Base-by-base conservation (phyloP, 176 grass and related monocot genomes). In the Chrysopogon serrulatus region DNA sequence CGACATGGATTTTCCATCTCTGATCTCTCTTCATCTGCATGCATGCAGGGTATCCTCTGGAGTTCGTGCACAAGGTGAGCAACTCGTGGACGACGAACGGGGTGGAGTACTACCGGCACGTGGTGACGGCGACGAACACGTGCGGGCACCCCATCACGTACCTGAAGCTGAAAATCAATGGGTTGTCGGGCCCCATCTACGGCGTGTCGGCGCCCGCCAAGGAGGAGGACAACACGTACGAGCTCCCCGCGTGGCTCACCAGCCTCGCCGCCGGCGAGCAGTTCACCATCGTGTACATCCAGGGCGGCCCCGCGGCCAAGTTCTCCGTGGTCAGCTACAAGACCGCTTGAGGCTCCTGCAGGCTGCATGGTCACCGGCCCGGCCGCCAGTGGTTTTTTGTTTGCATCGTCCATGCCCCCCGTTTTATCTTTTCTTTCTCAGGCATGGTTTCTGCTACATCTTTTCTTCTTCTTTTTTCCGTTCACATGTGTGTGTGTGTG, bases 21-120 rank as follows among this genome's bases (percentile, higher is more conserved):
- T 73, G n/a, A n/a, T n/a, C n/a, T n/a, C 33, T 35, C 7, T 23
- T 5, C 27, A n/a, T 23, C 56, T 60, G 57, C 54, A 6, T 39
- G 36, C 36, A 3, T 5, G 32, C 72, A 78, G 85, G 71, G 11
- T 32, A 71, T 21, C 86, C 91, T 0, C 13, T 99, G 49, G 85
- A 93, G 67, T 90, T 99, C 67, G 81, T 99, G 71, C 96, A 99
- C 89, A 59, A 67, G 33, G 85, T 99, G 54, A 99, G 53, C 65
- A 14, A 89, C 82, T 44, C 87, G 28, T 99, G 96, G 96, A 84
- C 69, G 4, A 11, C 15, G 1, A 59, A 90, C 33, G 91, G 87
- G 33, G 78, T 78, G 28, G 78, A 95, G 49, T 63, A 83, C 67
- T 96, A 92, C 91, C 87, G 96, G 28, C 96, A 98, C 79, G 51